These are phyloP conservation scores for Cyclotella atomus DNA, from an alignment of 108 stramenopile genomes.

Conservation along the genomic window DNA sequence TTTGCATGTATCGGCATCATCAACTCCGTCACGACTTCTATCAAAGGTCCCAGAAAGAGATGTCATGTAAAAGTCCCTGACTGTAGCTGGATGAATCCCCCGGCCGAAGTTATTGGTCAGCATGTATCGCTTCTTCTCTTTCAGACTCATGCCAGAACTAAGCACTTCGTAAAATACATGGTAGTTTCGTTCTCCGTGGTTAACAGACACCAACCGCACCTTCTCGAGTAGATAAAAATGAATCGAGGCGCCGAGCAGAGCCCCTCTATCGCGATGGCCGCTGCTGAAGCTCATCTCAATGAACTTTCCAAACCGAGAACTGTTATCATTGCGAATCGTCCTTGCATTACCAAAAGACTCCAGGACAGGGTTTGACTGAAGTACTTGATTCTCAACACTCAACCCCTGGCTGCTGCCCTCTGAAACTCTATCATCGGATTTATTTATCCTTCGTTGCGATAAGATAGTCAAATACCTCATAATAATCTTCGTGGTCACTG, in stretches of 20 bases:
- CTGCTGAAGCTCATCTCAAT: conserved; percentile 76
- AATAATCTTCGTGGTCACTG: conserved; percentile 88
- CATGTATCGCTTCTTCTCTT: conserved; percentile 42
- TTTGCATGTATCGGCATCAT: conserved; percentile 68
- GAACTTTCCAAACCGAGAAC: conserved; percentile 95
- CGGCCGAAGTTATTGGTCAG: conserved; percentile 43
- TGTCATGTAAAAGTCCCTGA: neutral
- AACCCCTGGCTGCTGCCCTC: conserved; percentile 28
- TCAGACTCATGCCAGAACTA: conserved; percentile 45
- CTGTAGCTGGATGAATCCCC: neutral
- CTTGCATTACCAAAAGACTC: conserved; percentile 95
- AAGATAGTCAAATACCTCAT: conserved; percentile 84
- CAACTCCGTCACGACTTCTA: conserved; percentile 76
- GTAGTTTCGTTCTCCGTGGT: conserved; percentile 89
- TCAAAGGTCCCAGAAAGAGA: conserved; percentile 66
- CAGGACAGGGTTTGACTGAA: conserved; percentile 89
- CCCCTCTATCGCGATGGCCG: conserved; percentile 36
- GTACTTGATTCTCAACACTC: conserved; percentile 78
- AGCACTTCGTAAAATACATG: conserved; percentile 94
- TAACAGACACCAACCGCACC: conserved; percentile 71
- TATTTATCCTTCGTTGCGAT: conserved; percentile 46
- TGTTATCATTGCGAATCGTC: conserved; percentile 91
- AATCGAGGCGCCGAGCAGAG: conserved; percentile 73
- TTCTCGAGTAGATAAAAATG: conserved; percentile 89
- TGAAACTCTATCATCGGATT: neutral